Conservation (phyloP, 2,329 filamentous ascomycete species). For the Teratosphaeriaceae sp. region DNA sequence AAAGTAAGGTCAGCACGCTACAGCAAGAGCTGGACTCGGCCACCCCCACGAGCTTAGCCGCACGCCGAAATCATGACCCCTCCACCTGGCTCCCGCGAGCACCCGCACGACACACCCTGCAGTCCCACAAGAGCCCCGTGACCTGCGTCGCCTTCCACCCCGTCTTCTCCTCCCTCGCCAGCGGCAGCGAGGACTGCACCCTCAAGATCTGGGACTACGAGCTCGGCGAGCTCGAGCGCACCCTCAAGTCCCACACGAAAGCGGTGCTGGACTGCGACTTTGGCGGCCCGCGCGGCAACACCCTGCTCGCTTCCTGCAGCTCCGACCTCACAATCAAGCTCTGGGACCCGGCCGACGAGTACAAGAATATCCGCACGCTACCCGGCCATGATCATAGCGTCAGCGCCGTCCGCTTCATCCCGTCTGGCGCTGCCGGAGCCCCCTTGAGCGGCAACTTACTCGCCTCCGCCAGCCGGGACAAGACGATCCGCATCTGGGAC, state of each 20-base stretch:
- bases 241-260: slow-evolving; percentile 87
- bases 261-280: slow-evolving; percentile 85
- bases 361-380: slow-evolving; percentile 90
- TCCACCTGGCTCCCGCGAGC: slow-evolving; percentile 77
- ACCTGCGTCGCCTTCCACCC: slow-evolving; percentile 91
- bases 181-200: slow-evolving; percentile 83
- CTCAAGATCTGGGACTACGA: slow-evolving; percentile 99
- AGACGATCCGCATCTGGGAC: slow-evolving; percentile 83
- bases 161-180: slow-evolving; percentile 81
- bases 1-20: slow-evolving; percentile 63
- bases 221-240: slow-evolving; percentile 80
- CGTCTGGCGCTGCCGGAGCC: slow-evolving; percentile 70
- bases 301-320: slow-evolving; percentile 74
- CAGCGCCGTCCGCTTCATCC: slow-evolving; percentile 80
- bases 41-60: slow-evolving; percentile 66
- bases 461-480: slow-evolving; percentile 79
- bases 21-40: slow-evolving; percentile 80
- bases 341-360: slow-evolving; percentile 87
- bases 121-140: slow-evolving; percentile 77
- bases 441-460: slow-evolving; percentile 75
- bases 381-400: slow-evolving; percentile 91
- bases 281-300: slow-evolving; percentile 74
- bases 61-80: slow-evolving; percentile 76
- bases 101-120: slow-evolving; percentile 72
- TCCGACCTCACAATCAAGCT: slow-evolving; percentile 90